phyloP scores from a whole-genome alignment of 2,329 filamentous ascomycete genomes.

The Cladosporium sp. region DNA sequence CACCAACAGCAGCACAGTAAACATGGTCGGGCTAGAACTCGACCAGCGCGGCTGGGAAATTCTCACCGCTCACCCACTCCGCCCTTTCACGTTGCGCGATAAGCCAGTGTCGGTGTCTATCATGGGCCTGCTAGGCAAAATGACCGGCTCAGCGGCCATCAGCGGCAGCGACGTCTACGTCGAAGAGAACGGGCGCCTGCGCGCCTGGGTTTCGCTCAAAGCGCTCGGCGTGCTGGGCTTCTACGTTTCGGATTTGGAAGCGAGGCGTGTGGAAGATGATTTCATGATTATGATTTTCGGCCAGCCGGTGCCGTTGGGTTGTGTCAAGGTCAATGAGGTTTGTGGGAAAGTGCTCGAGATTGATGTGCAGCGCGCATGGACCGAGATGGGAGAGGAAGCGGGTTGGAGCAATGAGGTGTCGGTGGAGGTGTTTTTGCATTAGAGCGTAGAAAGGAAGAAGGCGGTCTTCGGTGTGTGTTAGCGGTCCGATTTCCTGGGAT shows the following conservation, averaged over 20 bases:
- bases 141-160: slow-evolving; percentile 81
- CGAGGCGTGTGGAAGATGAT: slow-evolving; percentile 36
- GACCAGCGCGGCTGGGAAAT: slow-evolving; percentile 71
- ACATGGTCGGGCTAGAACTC: slow-evolving; percentile 59
- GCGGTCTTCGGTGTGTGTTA: neutral
- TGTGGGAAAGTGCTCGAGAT: slow-evolving; percentile 63
- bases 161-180: slow-evolving; percentile 56
- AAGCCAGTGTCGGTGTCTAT: slow-evolving; percentile 56
- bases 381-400: slow-evolving; percentile 61
- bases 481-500: no score
- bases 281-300: slow-evolving; percentile 60
- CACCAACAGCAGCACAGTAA: slow-evolving; percentile 31
- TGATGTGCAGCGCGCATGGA: slow-evolving; percentile 74
- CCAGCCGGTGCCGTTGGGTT: slow-evolving; percentile 60
- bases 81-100: slow-evolving; percentile 45
- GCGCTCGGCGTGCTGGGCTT: slow-evolving; percentile 73
- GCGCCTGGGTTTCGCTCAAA: slow-evolving; percentile 67
- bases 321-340: slow-evolving; percentile 44
- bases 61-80: slow-evolving; percentile 66
- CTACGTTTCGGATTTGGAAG: slow-evolving; percentile 66
- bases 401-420: slow-evolving; percentile 78
- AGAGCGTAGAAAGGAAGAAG: no score
- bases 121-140: slow-evolving; percentile 77
- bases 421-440: slow-evolving; percentile 55
- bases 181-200: slow-evolving; percentile 56